phyloP scores from a whole-genome alignment of 805 yeast species.

The Metschnikowia borealis region DNA sequence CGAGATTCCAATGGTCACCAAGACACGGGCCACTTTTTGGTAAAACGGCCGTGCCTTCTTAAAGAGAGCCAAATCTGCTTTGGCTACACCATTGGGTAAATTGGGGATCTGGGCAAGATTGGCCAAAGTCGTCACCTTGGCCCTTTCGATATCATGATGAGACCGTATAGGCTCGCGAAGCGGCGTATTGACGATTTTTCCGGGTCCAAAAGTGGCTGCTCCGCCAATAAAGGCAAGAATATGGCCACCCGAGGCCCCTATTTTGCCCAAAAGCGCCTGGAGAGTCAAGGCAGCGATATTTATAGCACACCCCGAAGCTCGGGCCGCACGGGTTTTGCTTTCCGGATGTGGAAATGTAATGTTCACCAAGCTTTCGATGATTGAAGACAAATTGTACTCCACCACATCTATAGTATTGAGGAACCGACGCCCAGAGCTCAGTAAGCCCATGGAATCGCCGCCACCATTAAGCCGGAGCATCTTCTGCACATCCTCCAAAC shows the following conservation, averaged over 20 bases:
- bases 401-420: conserved; percentile 45
- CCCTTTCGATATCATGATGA: conserved; percentile 55
- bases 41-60: conserved; percentile 45
- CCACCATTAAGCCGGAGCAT: conserved; percentile 42
- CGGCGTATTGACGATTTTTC: conserved; percentile 51
- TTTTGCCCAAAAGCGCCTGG: conserved; percentile 37
- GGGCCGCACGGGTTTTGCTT: conserved; percentile 43
- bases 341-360: conserved; percentile 47
- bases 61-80: conserved; percentile 28
- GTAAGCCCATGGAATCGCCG: conserved; percentile 9
- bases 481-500: conserved; percentile 43
- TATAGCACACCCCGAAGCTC: conserved; percentile 61
- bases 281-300: conserved; percentile 41
- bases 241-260: conserved; percentile 49
- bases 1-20: conserved; percentile 50
- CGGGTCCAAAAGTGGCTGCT: conserved; percentile 65
- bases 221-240: conserved; percentile 57
- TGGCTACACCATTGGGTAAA: conserved; percentile 28
- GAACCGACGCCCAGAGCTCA: conserved; percentile 27
- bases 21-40: conserved; percentile 43
- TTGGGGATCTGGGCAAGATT: conserved; percentile 25
- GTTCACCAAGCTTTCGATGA: conserved; percentile 45
- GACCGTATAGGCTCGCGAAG: conserved; percentile 64
- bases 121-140: conserved; percentile 26
- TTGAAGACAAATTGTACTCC: conserved; percentile 47